Base-by-base conservation (phyloP, 2,329 filamentous ascomycete species). In the Cadophora gregata region DNA sequence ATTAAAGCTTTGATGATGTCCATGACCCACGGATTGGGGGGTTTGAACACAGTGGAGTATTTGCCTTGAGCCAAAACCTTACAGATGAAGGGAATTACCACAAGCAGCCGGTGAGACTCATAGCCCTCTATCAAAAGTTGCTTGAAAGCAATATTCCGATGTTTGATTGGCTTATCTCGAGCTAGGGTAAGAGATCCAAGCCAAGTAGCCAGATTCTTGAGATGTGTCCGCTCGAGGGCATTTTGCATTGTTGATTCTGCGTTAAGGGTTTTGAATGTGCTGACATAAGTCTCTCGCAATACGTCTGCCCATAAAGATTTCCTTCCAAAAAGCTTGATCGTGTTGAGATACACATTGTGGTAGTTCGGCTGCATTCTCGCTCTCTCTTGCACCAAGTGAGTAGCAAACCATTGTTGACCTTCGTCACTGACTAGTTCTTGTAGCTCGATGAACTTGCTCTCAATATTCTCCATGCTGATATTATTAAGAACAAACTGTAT, bases 281-380 rank as follows among this genome's bases (percentile, higher is more conserved):
- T 95, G 72, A 92, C 86, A 75, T 96, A 98, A 0, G 96, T 98
- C 80, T 98, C 94, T 58, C 95, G 87, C 36, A 98, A 82, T n/a
- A 98, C 90, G 77, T 98, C 93, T 2, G 88, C 85, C 91, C 93
- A 97, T 1, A 99, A 82, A 10, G 85, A 80, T 75, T 87, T 91
- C 77, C 96, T 89, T 72, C 92, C 87, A 72, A 98, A 93, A 38
- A 93, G 86, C 64, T 90, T 90, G 67, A 99, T 86, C 61, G 99
- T 86, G 73, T 97, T 92, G 59, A 98, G 86, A 77, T 99, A 99
- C 25, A 99, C 87, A 67, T 91, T 86, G 73, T 99, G 96, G 76
- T 96, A 98, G 78, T 99, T 99, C 6, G 95, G 94, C 77, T 99
- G 95, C 83, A 97, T 90, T 80, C 97, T 98, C 36, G 95, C 96